Evolutionary conservation across 306 rosid species (phyloP), one percentile per base, ranked within the genome.

Genomic region (Albizia julibrissin): DNA sequence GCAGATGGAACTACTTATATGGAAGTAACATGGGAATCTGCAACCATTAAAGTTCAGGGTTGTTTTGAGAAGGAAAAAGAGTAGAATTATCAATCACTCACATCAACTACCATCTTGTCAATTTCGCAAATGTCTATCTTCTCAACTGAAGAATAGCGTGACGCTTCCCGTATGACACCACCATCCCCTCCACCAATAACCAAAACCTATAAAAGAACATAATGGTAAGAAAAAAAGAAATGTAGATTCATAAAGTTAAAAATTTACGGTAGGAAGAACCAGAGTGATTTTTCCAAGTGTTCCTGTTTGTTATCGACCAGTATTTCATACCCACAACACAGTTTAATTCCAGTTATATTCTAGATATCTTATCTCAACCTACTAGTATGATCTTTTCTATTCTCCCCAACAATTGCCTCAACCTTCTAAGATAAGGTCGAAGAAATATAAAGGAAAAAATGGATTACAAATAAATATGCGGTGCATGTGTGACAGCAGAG

Each of bases 131-230:
- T 93, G 87, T 93, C 99, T 77, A 95, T 91, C 88, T 88, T 88
- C 88, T 89, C 98, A 75, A 95, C 84, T 44, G 99, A 92, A 70
- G 94, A 84, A 90, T 95, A 95, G 33, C 98, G 96, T 75, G 99
- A 81, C 61, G 93, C 92, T 91, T 95, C 99, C 69, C 99, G 91
- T 59, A 95, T 49, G 64, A 95, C 98, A 24, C 99, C 99, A 81
- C 99, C 99, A 85, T 95, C 99, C 78, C 99, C 99, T 79, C 99
- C 99, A 37, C 99, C 99, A 3, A 95, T 95, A 87, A 95, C 98
- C 91, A 95, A 85, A 87, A 95, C 97, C 99, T 95, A 72, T 65
- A 31, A 46, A 31, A 29, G 66, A 77, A 56, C 49, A 82, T 42
- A 49, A 61, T 14, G 27, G 65, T 69, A 33, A 88, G 83, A 78